Percentiles rank a stretch among this genome's conserved stretches.
Evolutionary conservation across 305 asterid genomes (phyloP).

Genomic region (Solanum hybrid): DNA sequence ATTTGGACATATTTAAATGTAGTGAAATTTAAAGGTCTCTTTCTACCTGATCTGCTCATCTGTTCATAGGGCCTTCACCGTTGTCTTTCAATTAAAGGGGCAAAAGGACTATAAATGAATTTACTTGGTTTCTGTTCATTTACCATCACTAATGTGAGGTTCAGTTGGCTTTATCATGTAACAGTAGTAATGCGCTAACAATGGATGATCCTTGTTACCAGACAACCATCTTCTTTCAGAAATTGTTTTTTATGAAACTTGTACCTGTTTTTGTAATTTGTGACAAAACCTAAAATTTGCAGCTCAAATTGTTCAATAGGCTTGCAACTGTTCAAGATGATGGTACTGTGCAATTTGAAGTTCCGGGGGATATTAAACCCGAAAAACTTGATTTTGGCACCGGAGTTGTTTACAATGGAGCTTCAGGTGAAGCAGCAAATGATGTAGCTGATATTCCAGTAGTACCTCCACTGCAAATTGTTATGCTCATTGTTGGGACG

Average conservation of each 20-base stretch:
- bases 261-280: slow-evolving; percentile 1
- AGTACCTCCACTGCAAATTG: slow-evolving; percentile 75
- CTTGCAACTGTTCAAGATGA: slow-evolving; percentile 65
- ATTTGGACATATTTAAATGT: neutral
- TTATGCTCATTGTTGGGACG: slow-evolving; percentile 92
- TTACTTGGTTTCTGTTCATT: neutral
- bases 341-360: slow-evolving; percentile 81
- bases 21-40: neutral
- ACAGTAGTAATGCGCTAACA: neutral
- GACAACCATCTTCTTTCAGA: neutral
- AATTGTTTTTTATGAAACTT: neutral
- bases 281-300: slow-evolving; percentile 16
- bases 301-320: slow-evolving; percentile 64
- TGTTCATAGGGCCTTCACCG: neutral
- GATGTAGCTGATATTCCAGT: slow-evolving; percentile 26
- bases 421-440: slow-evolving; percentile 19
- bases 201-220: neutral
- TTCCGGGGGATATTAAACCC: slow-evolving; percentile 53
- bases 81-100: neutral
- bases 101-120: neutral
- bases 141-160: neutral
- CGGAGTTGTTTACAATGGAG: slow-evolving; percentile 27
- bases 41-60: neutral
- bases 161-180: neutral
- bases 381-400: slow-evolving; percentile 40